phyloP scores from a whole-genome alignment of 176 grass and related monocot species.

The Chrysopogon serrulatus region DNA sequence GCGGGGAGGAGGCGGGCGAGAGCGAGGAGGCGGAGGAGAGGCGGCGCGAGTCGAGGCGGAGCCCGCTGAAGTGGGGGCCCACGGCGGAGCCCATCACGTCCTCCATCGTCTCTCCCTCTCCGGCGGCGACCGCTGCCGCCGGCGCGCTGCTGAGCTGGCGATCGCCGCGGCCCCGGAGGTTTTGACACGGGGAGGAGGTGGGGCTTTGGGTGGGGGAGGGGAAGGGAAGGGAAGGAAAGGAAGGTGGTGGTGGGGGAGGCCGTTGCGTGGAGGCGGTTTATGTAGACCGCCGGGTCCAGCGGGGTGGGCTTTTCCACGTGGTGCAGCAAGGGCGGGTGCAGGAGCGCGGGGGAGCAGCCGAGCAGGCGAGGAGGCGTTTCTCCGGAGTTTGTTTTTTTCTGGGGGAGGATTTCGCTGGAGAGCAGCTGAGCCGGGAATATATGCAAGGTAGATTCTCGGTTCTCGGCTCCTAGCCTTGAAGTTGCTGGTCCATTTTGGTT shows the following conservation, averaged over 20 bases:
- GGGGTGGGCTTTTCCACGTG: not conserved
- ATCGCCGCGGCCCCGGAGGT: constrained; percentile 40
- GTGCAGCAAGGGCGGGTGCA: not conserved
- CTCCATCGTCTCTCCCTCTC: constrained; percentile 21
- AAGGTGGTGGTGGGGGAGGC: not conserved
- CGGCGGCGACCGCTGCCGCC: not conserved
- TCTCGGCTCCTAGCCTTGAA: not conserved
- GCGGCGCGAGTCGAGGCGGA: constrained; percentile 60
- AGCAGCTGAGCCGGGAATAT: constrained; percentile 22
- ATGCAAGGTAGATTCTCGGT: constrained; percentile 7
- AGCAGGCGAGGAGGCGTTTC: not conserved
- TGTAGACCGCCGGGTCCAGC: not conserved
- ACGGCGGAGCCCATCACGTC: constrained; percentile 48
- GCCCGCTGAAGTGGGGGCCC: constrained; percentile 85
- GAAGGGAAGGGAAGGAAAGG: no score
- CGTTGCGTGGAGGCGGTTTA: not conserved
- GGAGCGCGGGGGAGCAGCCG: no score
- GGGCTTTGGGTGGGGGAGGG: constrained; percentile 15
- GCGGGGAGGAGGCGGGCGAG: constrained; percentile 38
- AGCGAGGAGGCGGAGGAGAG: constrained; percentile 54
- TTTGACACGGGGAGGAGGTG: constrained; percentile 51
- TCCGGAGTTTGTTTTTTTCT: not conserved
- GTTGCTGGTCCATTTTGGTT: constrained; percentile 6
- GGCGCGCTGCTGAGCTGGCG: constrained; percentile 37
- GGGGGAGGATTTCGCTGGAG: not conserved